Percentiles rank a stretch among this genome's conserved stretches.
Evolutionary conservation across 305 asterid species (phyloP).

Genomic region (Fraxinus greggii): DNA sequence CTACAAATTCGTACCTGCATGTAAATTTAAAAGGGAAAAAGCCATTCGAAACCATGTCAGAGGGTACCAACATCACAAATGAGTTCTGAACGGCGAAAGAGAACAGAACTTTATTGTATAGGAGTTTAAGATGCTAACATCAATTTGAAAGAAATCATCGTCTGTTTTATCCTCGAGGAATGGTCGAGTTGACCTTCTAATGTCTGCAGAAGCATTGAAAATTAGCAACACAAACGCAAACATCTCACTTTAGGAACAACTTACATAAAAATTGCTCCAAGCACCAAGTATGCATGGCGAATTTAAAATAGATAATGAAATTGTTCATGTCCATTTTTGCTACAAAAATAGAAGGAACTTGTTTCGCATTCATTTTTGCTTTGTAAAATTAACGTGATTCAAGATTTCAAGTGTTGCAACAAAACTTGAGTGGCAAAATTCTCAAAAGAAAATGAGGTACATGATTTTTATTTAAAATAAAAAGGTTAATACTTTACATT

Average conservation of each 20-base stretch:
- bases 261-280: slow-evolving; percentile 5
- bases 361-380: neutral
- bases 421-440: neutral
- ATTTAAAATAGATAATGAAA: neutral
- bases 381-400: neutral
- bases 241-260: neutral
- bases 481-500: neutral
- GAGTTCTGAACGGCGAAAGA: slow-evolving; percentile 10
- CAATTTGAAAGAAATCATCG: slow-evolving; percentile 85
- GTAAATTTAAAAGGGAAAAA: slow-evolving; percentile 9
- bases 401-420: neutral
- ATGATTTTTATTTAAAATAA: neutral
- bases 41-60: neutral
- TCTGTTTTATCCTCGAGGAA: slow-evolving; percentile 73
- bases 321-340: neutral
- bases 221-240: slow-evolving; percentile 20
- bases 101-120: slow-evolving; percentile 1
- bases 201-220: slow-evolving; percentile 47
- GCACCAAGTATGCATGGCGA: neutral
- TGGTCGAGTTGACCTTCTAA: slow-evolving; percentile 75
- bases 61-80: neutral
- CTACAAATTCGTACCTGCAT: slow-evolving; percentile 70
- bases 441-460: neutral
- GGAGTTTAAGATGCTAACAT: slow-evolving; percentile 52
- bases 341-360: neutral